phyloP scores from a whole-genome alignment of 805 yeast genomes.

The Wickerhamomyces mucosus region DNA sequence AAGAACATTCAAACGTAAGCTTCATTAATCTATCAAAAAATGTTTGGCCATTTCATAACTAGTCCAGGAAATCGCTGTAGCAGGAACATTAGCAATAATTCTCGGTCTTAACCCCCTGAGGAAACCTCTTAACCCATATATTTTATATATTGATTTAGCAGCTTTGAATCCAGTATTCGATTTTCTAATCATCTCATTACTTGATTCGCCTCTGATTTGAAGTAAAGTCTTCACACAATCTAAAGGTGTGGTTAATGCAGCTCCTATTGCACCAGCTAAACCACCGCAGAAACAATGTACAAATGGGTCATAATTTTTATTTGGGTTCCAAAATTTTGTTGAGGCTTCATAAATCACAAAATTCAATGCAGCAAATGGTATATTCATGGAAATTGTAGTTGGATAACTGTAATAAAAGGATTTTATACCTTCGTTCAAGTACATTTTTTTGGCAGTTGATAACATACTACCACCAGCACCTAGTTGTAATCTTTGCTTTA shows the following conservation, averaged over 20 bases:
- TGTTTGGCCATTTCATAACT: constrained; percentile 93
- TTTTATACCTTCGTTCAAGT: constrained; percentile 54
- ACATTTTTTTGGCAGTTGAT: constrained; percentile 37
- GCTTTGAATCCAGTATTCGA: constrained; percentile 67
- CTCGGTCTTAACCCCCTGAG: constrained; percentile 83
- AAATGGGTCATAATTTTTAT: constrained; percentile 73
- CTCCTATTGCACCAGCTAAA: constrained; percentile 89
- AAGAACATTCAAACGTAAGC: background rate
- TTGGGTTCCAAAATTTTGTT: constrained; percentile 72
- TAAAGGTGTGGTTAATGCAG: constrained; percentile 88
- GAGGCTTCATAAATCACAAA: constrained; percentile 86
- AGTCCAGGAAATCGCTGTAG: constrained; percentile 97
- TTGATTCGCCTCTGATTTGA: constrained; percentile 62
- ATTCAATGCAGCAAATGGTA: constrained; percentile 92
- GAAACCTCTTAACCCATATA: constrained; percentile 61
- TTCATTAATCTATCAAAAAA: constrained; percentile 17
- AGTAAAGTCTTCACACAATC: constrained; percentile 88
- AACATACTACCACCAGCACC: constrained; percentile 12
- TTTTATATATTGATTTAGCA: constrained; percentile 50
- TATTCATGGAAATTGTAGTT: constrained; percentile 82
- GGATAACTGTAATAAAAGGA: constrained; percentile 92
- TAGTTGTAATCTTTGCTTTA: constrained; percentile 91
- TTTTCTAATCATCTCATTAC: constrained; percentile 36
- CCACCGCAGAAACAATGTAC: constrained; percentile 91
- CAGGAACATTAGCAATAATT: constrained; percentile 85